Conservation (phyloP, 2,329 filamentous ascomycete genomes). For the Colletotrichum chlorophyti region DNA sequence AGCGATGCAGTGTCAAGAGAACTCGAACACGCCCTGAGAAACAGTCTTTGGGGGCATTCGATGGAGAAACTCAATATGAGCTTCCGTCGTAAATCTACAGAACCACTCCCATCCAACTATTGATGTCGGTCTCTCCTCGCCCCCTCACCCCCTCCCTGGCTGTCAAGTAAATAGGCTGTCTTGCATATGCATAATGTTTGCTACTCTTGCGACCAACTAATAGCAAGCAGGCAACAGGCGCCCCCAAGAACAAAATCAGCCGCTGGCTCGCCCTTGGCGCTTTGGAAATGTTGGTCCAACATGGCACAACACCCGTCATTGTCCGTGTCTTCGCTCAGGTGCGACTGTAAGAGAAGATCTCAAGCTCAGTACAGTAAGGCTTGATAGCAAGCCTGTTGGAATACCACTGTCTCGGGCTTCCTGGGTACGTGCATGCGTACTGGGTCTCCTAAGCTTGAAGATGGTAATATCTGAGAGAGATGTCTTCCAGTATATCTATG, state of each 20-base stretch:
- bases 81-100: no score
- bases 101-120: no score
- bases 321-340: constrained; percentile 37
- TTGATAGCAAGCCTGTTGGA: constrained; percentile 13
- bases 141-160: no score
- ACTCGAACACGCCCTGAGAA: constrained; percentile 1
- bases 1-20: not conserved
- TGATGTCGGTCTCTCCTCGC: no score
- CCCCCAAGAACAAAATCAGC: not conserved
- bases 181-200: no score
- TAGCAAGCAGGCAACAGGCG: no score
- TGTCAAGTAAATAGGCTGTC: no score
- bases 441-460: not conserved
- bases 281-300: constrained; percentile 13
- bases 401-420: constrained; percentile 23
- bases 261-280: not conserved
- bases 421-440: constrained; percentile 31
- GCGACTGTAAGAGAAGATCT: constrained; percentile 42
- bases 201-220: no score
- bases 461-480: no score
- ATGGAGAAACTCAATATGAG: no score
- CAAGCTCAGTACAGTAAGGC: constrained; percentile 25
- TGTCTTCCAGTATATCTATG: constrained; percentile 17
- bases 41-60: not conserved
- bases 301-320: constrained; percentile 47